These are phyloP conservation scores for Calendula officinalis DNA, from an alignment of 129 eudicot genomes.

Conservation along the genomic window DNA sequence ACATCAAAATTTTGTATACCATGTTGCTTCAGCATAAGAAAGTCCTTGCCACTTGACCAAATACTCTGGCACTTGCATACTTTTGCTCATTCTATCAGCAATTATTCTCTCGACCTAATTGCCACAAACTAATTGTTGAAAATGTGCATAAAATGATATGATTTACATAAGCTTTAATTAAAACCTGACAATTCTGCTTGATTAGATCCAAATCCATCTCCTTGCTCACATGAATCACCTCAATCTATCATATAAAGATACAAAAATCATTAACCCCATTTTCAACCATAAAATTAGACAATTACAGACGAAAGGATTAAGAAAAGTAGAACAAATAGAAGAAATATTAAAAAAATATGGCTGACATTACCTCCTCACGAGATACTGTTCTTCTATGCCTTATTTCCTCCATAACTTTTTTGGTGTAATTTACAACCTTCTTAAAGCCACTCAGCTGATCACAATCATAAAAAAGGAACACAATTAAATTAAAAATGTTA, in stretches of 20 bases:
- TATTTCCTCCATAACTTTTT: slow-evolving; percentile 83
- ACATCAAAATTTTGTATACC: too few species aligned
- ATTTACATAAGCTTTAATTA: too few species aligned
- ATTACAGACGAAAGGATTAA: too few species aligned
- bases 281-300: too few species aligned
- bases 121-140: background rate
- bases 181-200: slow-evolving; percentile 94
- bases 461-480: slow-evolving; percentile 25
- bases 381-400: slow-evolving; percentile 79
- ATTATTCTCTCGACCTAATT: slow-evolving; percentile 93
- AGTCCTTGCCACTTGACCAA: slow-evolving; percentile 98
- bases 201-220: slow-evolving; percentile 98
- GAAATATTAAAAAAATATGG: too few species aligned
- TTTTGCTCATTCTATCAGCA: slow-evolving; percentile 71
- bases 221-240: slow-evolving; percentile 98
- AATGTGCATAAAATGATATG: slow-evolving; percentile 6
- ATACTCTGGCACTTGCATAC: slow-evolving; percentile 74
- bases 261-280: slow-evolving; percentile 6
- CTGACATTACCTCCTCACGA: slow-evolving; percentile 89
- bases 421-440: slow-evolving; percentile 92
- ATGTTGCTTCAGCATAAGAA: slow-evolving; percentile 98
- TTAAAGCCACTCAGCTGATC: slow-evolving; percentile 94
- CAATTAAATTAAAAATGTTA: too few species aligned
- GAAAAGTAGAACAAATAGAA: too few species aligned
- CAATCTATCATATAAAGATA: slow-evolving; percentile 52